Evolutionary conservation across 805 yeast genomes (phyloP).

Genomic region (Lipomyces sp.): DNA sequence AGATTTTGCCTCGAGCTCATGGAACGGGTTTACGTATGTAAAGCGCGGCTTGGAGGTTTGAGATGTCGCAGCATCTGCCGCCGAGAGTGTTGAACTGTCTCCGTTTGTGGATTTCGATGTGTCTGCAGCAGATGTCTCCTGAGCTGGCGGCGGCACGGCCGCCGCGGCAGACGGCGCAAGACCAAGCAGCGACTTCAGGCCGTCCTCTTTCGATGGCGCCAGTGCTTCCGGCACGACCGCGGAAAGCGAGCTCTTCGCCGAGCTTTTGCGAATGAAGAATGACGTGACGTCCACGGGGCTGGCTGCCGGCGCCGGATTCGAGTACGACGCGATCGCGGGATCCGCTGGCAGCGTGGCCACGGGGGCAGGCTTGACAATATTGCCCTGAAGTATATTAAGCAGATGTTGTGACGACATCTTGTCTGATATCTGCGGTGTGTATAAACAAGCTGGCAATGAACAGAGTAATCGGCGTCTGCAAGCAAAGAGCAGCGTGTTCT

Average conservation of each 20-base stretch:
- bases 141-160: neutral
- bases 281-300: conserved; percentile 2
- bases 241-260: neutral
- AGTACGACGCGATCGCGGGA: conserved; percentile 18
- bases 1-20: conserved; percentile 15
- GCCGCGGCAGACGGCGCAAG: neutral
- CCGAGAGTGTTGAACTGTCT: no score
- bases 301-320: conserved; percentile 6
- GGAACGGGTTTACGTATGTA: conserved; percentile 23
- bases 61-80: neutral
- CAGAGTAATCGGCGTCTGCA: no score
- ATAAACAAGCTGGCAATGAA: no score
- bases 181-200: conserved; percentile 4
- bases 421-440: no score
- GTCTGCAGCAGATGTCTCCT: neutral
- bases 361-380: neutral
- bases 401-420: conserved; percentile 12
- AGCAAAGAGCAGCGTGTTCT: no score
- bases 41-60: conserved; percentile 14
- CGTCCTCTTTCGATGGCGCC: conserved; percentile 6
- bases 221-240: neutral
- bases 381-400: conserved; percentile 13
- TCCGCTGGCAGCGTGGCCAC: conserved; percentile 10
- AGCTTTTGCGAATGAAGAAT: neutral
- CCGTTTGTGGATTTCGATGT: neutral